A percentile compares a stretch with the other conserved stretches of the same genome.
phyloP scores from a whole-genome alignment of 805 yeast species.

The Candida andamanensis region DNA sequence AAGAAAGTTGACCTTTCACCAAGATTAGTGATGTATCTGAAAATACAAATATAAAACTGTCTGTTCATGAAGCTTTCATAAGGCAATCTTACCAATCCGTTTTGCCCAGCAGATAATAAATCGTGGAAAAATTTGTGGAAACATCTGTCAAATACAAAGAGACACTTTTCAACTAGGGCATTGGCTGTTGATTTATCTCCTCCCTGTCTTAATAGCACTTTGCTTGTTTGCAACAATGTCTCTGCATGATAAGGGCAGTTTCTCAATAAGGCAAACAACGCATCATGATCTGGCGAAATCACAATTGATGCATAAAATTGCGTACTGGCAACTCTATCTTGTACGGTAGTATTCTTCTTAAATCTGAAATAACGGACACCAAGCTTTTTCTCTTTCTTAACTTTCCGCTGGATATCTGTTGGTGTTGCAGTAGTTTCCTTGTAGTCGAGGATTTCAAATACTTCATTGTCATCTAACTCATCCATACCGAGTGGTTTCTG shows the following conservation, averaged over 20 bases:
- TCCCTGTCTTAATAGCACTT: conserved; percentile 71
- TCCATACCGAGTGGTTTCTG: conserved; percentile 60
- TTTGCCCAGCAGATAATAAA: conserved; percentile 40
- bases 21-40: conserved; percentile 63
- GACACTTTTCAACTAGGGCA: conserved; percentile 69
- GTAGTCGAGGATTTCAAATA: conserved; percentile 29
- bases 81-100: conserved; percentile 64
- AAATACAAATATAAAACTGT: conserved; percentile 67
- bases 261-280: conserved; percentile 53
- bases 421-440: conserved; percentile 28
- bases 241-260: conserved; percentile 70
- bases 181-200: conserved; percentile 62
- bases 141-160: conserved; percentile 75
- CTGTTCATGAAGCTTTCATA: conserved; percentile 71
- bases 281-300: conserved; percentile 74
- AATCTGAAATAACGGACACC: conserved; percentile 59
- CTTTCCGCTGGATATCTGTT: conserved; percentile 23
- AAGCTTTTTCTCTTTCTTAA: conserved; percentile 25
- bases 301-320: conserved; percentile 61
- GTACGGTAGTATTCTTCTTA: conserved; percentile 26
- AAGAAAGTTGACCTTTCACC: conserved; percentile 72
- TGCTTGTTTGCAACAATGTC: conserved; percentile 73
- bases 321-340: conserved; percentile 38
- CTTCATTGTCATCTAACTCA: conserved; percentile 38
- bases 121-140: conserved; percentile 54